Conservation (phyloP, 768 basidiomycete species). For the Podaxis sp. region DNA sequence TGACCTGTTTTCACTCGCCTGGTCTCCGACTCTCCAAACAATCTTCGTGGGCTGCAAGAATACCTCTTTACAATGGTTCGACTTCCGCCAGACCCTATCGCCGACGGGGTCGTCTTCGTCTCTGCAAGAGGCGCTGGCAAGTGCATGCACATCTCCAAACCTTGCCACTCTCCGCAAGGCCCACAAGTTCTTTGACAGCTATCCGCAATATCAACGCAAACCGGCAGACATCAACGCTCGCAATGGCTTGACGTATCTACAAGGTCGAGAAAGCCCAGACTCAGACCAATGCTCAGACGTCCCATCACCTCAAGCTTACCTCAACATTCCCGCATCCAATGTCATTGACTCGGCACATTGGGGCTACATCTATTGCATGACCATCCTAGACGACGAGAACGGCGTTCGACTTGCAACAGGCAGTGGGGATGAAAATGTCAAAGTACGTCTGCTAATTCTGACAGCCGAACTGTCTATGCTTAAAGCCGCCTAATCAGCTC, state of each 20-base stretch:
- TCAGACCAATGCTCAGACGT: conserved; percentile 26
- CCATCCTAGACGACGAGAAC: conserved; percentile 29
- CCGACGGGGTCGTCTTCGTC: conserved; percentile 20
- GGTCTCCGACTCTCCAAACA: conserved; percentile 66
- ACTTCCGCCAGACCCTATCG: conserved; percentile 40
- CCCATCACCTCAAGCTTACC: conserved; percentile 34
- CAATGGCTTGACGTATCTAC: conserved; percentile 38
- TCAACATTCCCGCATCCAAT: conserved; percentile 65
- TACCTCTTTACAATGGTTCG: conserved; percentile 89
- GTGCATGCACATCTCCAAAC: conserved; percentile 39
- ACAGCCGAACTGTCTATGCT: background rate
- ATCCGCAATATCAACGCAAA: conserved; percentile 68
- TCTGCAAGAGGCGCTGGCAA: conserved; percentile 21
- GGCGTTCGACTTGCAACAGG: conserved; percentile 69
- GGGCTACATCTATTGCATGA: conserved; percentile 91
- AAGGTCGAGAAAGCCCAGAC: conserved; percentile 32
- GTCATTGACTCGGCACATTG: conserved; percentile 90
- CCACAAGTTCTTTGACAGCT: conserved; percentile 93
- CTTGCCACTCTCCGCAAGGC: conserved; percentile 42
- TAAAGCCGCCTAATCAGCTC: conserved; percentile 41
- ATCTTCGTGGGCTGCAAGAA: conserved; percentile 91
- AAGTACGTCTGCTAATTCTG: conserved; percentile 43
- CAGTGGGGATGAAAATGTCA: conserved; percentile 89
- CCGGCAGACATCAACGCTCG: conserved; percentile 70
- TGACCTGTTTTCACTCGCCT: conserved; percentile 84